Evolutionary conservation across 2,329 filamentous ascomycete genomes (phyloP).

Genomic region (Colletotrichum somersetense): DNA sequence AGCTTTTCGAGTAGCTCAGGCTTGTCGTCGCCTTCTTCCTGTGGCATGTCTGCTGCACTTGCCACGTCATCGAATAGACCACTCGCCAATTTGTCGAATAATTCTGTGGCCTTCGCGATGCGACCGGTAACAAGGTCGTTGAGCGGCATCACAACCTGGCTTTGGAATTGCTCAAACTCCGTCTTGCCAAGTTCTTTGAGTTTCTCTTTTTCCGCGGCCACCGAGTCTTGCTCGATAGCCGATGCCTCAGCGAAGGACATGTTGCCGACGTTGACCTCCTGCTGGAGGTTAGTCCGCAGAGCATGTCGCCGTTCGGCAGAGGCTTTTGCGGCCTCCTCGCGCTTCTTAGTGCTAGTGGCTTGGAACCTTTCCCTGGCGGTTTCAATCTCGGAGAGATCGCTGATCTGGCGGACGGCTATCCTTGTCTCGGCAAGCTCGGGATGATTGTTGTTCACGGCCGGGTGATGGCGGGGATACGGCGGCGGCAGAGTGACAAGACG

Average conservation of each 20-base stretch:
- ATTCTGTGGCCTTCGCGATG: conserved; percentile 77
- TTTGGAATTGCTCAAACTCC: conserved; percentile 88
- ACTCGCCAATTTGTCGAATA: conserved; percentile 81
- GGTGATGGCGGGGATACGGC: conserved; percentile 93
- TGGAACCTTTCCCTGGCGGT: conserved; percentile 74
- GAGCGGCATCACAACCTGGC: conserved; percentile 83
- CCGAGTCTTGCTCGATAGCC: conserved; percentile 81
- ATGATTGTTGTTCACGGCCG: conserved; percentile 95
- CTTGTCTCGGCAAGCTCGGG: conserved; percentile 87
- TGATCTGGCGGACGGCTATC: conserved; percentile 78
- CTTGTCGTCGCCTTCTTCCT: conserved; percentile 95
- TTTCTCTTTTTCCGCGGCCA: conserved; percentile 75
- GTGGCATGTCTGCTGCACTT: conserved; percentile 82
- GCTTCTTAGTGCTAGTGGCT: conserved; percentile 67
- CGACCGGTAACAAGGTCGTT: conserved; percentile 84
- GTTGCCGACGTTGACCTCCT: conserved; percentile 80
- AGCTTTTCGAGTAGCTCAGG: conserved; percentile 95
- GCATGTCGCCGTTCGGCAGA: conserved; percentile 69
- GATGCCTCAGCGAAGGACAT: conserved; percentile 88
- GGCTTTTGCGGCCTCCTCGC: conserved; percentile 66
- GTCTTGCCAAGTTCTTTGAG: conserved; percentile 81
- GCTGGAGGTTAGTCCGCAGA: conserved; percentile 81
- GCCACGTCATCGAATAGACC: conserved; percentile 76
- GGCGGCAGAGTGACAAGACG: conserved; percentile 92
- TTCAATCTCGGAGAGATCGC: conserved; percentile 79